Conservation (phyloP, 2,329 filamentous ascomycete species). For the Sporothrix sp. region DNA sequence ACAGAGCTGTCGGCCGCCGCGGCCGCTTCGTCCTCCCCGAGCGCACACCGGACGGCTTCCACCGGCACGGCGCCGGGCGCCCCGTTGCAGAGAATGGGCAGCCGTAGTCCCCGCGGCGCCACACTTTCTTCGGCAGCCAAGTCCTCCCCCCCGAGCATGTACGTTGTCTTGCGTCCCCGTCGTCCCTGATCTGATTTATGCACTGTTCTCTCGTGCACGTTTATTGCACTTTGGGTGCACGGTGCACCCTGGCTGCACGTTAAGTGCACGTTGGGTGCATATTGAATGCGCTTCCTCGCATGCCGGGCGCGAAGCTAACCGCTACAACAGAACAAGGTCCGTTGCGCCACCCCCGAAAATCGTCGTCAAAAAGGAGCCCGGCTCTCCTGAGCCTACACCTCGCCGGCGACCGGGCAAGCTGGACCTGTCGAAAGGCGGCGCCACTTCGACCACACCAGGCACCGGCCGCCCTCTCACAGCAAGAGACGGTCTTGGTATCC, state of each 20-base stretch:
- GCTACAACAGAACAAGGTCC: constrained; percentile 38
- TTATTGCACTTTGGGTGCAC: no score
- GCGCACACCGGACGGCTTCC: constrained; percentile 34
- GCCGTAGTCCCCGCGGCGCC: constrained; percentile 42
- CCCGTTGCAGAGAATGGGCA: constrained; percentile 39
- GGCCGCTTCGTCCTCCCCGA: constrained; percentile 29
- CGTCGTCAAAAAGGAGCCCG: constrained; percentile 91
- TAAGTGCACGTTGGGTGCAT: no score
- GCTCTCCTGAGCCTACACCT: constrained; percentile 69
- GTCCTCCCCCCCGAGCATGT: constrained; percentile 51
- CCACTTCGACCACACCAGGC: constrained; percentile 41
- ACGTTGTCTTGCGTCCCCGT: constrained; percentile 28
- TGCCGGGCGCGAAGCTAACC: no score
- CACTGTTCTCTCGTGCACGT: no score
- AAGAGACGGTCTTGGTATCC: constrained; percentile 70
- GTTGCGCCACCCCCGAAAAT: constrained; percentile 60
- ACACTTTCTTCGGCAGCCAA: constrained; percentile 33
- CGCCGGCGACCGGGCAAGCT: constrained; percentile 68
- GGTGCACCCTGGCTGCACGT: no score
- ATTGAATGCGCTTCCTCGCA: no score
- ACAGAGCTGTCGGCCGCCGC: constrained; percentile 35
- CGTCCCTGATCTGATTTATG: no score
- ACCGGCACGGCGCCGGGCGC: constrained; percentile 33
- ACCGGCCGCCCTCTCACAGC: constrained; percentile 69
- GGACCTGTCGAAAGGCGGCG: constrained; percentile 59